A percentile compares a stretch with the other conserved stretches of the same genome.
Evolutionary conservation across 2,329 filamentous ascomycete species (phyloP).

Genomic region (Diplodia intermedia): DNA sequence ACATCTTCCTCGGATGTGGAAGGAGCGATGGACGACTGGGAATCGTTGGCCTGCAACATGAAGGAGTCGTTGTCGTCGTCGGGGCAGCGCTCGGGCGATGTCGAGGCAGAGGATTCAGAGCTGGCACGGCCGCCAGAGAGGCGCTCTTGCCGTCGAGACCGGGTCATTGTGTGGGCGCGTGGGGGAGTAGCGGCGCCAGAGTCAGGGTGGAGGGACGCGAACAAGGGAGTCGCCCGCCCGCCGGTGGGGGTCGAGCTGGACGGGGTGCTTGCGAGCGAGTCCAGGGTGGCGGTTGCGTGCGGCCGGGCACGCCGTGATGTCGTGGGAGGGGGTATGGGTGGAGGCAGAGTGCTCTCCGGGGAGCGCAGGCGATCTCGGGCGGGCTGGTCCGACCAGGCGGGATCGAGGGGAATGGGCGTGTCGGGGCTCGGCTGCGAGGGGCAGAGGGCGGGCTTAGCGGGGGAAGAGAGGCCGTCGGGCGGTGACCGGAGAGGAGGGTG

Average conservation of each 20-base stretch:
- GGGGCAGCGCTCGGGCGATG: conserved; percentile 75
- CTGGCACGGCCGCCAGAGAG: conserved; percentile 44
- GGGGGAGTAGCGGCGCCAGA: conserved; percentile 8
- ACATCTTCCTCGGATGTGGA: conserved; percentile 80
- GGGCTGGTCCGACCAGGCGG: conserved; percentile 19
- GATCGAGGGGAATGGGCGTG: conserved; percentile 17
- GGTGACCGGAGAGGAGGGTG: conserved; percentile 1
- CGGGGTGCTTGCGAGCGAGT: conserved; percentile 5
- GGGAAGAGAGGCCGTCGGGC: neutral
- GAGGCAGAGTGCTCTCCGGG: conserved; percentile 16
- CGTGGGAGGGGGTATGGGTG: neutral
- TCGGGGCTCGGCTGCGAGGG: neutral
- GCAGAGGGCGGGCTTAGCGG: conserved; percentile 17
- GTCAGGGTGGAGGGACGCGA: conserved; percentile 18
- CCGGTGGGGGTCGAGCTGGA: conserved; percentile 17
- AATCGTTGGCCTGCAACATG: conserved; percentile 82
- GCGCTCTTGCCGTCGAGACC: conserved; percentile 44
- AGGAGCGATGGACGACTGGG: conserved; percentile 86
- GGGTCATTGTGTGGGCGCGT: conserved; percentile 38
- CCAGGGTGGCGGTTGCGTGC: conserved; percentile 23
- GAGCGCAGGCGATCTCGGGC: conserved; percentile 21
- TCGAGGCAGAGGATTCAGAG: conserved; percentile 68
- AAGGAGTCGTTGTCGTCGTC: conserved; percentile 96
- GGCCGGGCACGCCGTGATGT: conserved; percentile 4
- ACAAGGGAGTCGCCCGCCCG: conserved; percentile 27